Conservation (phyloP, 805 yeast genomes). For the Lachancea kluyveri region DNA sequence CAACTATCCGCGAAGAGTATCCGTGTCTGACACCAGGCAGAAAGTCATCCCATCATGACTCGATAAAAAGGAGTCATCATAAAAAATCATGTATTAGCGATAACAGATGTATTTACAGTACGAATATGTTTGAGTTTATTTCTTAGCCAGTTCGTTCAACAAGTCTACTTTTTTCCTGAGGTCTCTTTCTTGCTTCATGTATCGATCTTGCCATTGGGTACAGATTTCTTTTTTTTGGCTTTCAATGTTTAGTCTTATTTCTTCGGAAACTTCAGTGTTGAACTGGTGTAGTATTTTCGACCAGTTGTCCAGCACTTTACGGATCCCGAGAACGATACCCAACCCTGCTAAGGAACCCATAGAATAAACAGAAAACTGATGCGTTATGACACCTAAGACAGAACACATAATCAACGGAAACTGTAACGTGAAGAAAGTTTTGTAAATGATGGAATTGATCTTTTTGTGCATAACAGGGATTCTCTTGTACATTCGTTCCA, state of each 20-base stretch:
- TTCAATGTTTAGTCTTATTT: slow-evolving; percentile 14
- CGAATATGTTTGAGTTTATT: too few species aligned
- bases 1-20: too few species aligned
- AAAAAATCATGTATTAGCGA: too few species aligned
- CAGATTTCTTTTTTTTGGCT: slow-evolving; percentile 6
- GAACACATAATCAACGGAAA: slow-evolving; percentile 26
- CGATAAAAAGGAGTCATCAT: too few species aligned
- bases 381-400: slow-evolving; percentile 23
- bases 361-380: slow-evolving; percentile 27
- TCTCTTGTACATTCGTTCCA: slow-evolving; percentile 14
- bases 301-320: slow-evolving; percentile 29
- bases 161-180: slow-evolving; percentile 1
- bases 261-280: slow-evolving; percentile 8
- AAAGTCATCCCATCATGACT: too few species aligned
- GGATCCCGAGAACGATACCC: slow-evolving; percentile 29
- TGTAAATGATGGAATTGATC: slow-evolving; percentile 21
- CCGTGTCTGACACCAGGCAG: too few species aligned
- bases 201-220: slow-evolving; percentile 5
- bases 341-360: slow-evolving; percentile 29
- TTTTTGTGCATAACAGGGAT: slow-evolving; percentile 19
- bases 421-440: slow-evolving; percentile 28
- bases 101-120: too few species aligned
- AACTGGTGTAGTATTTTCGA: slow-evolving; percentile 13
- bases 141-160: background rate
- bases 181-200: slow-evolving; percentile 3